Evolutionary conservation across 176 grass and related monocot genomes (phyloP), one percentile per base, ranked within the genome.

Genomic region (Bolboschoenus planiculmis): DNA sequence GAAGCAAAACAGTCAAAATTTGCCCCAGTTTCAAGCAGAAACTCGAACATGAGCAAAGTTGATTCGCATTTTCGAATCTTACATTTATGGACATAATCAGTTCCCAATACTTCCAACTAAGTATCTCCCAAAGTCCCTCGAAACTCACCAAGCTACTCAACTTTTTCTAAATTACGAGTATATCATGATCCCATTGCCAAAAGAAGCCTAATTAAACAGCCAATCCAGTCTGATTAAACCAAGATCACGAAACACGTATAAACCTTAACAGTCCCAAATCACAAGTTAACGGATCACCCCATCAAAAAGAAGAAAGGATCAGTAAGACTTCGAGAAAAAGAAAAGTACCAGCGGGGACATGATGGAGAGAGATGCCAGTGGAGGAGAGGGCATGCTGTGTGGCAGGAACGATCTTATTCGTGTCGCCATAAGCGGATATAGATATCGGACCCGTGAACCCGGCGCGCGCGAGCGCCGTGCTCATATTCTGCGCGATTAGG

Each of bases 331-430:
- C n/a, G 11, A 42, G 10, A 0, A 47, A 44, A 37, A 23, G 13
- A 30, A 11, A 30, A 83, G 34, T 99, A 99, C 97, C 91, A 24
- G 93, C 70, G 31, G 97, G 97, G 79, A 99, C 97, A 83, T 99
- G 97, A 76, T 99, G 90, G 77, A 99, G 97, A 35, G 84, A 71
- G 93, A 99, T 85, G 70, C 97, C 97, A 27, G 97, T 99, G 89
- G 91, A 95, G 83, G 90, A 93, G 84, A 99, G 97, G 13, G 97
- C 97, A 37, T 93, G 91, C 64, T 86, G 86, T 6, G 89, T 84
- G 29, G 34, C 20, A 65, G n/a, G 54, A n/a, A 78, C 23, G 42
- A 91, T 75, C 79, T 61, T 3, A 67, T 23, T 61, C 5, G 89
- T 93, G 71, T 99, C 89, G 0, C 93, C 93, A 75, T 93, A 99